Base-by-base conservation (phyloP, 1,284 basidiomycete species). In the Apiotrichum siamense region DNA sequence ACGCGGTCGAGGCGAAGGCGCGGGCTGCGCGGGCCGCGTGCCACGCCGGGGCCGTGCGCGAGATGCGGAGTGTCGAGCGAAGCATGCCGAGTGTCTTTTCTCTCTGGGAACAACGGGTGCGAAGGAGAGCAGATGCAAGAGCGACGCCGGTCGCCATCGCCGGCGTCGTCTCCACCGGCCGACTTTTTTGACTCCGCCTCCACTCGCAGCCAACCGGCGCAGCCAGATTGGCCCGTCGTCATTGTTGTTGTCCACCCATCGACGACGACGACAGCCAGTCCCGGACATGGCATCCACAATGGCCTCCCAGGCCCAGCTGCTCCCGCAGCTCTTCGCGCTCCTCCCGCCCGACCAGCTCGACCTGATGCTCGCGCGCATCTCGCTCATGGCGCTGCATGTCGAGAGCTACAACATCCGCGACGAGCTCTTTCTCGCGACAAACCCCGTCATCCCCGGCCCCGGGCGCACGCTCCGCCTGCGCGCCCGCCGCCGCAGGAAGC, bases 261-360 rank as follows among this genome's bases (percentile, higher is more conserved):
- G n/a, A n/a, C n/a, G n/a, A n/a, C n/a, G n/a, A n/a, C n/a, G n/a
- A 32, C 25, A 45, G 11, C 31, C 42, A 32, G 7, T 25, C 42
- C 20, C n/a, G 3, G 23, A 31, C 29, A 31, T 31, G 17, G n/a
- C 29, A 31, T 10, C 29, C 29, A 17, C 44, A 29, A 58, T 60
- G 56, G 21, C 55, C 11, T 38, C 44, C 32, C 52, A 58, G 29
- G 52, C 63, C 1, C 58, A 57, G 44, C 57, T 69, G 41, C 46
- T 65, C 20, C 68, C 68, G 4, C 59, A 62, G 24, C 57, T 70
- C 39, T 67, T 64, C 44, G 58, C 68, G 10, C 59, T 70, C 42
- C 58, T 67, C 15, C 64, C 66, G 0, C 36, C 61, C 2, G 48
- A 57, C 7, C 49, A 60, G 31, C 55, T 61, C 29, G 45, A 55